phyloP scores from a whole-genome alignment of 1,284 basidiomycete genomes.

The Moesziomyces aphidis region DNA sequence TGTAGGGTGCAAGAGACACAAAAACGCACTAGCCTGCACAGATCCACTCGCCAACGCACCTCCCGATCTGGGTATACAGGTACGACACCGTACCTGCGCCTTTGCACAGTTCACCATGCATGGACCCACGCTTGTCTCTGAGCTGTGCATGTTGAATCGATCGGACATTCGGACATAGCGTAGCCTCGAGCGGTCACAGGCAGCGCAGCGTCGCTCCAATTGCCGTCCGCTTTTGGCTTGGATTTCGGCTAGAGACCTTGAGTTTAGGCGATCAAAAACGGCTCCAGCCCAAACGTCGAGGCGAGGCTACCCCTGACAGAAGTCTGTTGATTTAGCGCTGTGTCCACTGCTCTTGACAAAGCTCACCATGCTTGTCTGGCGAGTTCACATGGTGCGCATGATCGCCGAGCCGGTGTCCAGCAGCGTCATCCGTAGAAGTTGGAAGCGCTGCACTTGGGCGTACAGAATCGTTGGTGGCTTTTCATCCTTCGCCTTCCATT shows the following conservation, averaged over 20 bases:
- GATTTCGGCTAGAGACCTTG: not conserved
- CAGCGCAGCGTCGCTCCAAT: no score
- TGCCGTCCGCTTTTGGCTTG: no score
- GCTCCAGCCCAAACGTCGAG: not conserved
- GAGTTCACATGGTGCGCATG: constrained; percentile 3
- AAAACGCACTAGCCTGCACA: not conserved
- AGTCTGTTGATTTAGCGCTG: not conserved
- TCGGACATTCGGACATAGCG: no score
- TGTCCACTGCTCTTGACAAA: not conserved
- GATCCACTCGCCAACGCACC: not conserved
- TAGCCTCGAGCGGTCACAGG: no score
- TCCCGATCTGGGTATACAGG: not conserved
- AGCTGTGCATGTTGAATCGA: not conserved
- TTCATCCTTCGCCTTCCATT: no score
- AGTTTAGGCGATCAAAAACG: not conserved
- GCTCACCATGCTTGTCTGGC: not conserved
- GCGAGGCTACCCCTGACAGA: constrained; percentile 3
- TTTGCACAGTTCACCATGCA: not conserved
- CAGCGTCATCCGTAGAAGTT: not conserved
- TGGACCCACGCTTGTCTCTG: not conserved
- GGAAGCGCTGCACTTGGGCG: no score
- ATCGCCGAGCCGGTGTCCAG: constrained; percentile 1
- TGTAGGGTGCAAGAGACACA: no score
- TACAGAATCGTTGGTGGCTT: no score
- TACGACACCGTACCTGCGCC: not conserved